Evolutionary conservation across 108 stramenopile genomes (phyloP), one percentile per base, ranked within the genome.

Genomic region (Fistulifera solaris): DNA sequence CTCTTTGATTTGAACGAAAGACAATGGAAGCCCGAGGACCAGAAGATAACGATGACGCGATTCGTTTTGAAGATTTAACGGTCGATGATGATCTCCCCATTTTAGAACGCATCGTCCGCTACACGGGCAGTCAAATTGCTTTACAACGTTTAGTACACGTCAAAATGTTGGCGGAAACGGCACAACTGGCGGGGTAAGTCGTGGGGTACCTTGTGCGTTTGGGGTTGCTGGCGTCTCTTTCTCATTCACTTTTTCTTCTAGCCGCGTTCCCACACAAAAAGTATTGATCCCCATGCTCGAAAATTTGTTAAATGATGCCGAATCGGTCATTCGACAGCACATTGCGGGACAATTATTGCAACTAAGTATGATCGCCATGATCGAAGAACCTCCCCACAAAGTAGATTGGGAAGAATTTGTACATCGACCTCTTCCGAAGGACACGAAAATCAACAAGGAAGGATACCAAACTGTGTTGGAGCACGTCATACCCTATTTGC

Each of bases 121-220:
- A 97, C 68, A 78, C 78, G 62, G 85, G 73, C 25, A 84, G 84
- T 43, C 74, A 71, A 58, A 96, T 99, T 63, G 96, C 95, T 0
- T 68, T 99, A 40, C 98, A 99, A 54, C 78, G 98, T 21, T 72
- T 98, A 15, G 97, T 96, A 19, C 97, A 98, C 66, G 94, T 96
- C 17, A 93, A 94, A 72, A 96, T 98, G 95, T 62, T 98, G 41
- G 93, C 86, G 18, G 95, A 96, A 56, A 91, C 87, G 14, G 89
- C 94, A 11, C 67, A 82, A 21, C 54, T 75, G n/a, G 72, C 85
- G 0, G 93, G 94, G 60, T 94, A 68, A 76, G 83, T 62, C 10
- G 28, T 15, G 23, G 52, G 11, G 6, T 7, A 16, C 31, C 21
- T 12, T 18, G 45, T 23, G 22, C 45, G 21, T 10, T 3, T 46